Base-by-base conservation (phyloP, 805 yeast species). In the Kuraishia borneana region DNA sequence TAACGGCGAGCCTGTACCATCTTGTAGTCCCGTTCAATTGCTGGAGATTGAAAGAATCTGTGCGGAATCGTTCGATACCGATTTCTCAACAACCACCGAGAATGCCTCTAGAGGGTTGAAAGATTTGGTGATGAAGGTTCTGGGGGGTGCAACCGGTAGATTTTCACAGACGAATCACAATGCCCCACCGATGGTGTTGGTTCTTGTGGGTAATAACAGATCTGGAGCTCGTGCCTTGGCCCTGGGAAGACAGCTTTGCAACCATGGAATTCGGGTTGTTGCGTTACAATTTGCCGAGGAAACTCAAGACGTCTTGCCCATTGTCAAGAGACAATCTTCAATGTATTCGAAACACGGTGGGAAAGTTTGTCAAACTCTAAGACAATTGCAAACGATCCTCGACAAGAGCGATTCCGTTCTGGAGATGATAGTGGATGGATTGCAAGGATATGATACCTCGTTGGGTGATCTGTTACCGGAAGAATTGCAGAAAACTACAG, bases 391-490 rank as follows among this genome's bases (percentile, higher is more conserved):
- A 36, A 53, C 32, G 18, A 53, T 55, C 25, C 52, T 62, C 43
- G 60, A 51, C 9, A 67, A 68, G 37, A 56, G 76, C 26, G 82
- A 78, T 30, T 69, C 83, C 2, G 92, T 94, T 0, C 73, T 83
- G 12, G 95, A 85, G 49, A 61, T 87, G 39, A 69, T 85, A 7
- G 48, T 87, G 14, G 96, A 87, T 53, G 92, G 87, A 1, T 61
- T 87, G 44, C 95, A 83, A 50, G 96, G 95, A 1, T 79, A 73
- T 42, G 92, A 83, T 44, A 70, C 74, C 18, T 80, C 71, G 36
- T 54, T 83, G 34, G 67, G 68, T 21, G 92, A 82, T 50, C 53
- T 78, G 26, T 61, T 57, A 33, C 65, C 57, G 12, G 53, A 53
- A 31, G 77, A 71, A 34, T 42, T 64, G 16, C 45, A 54, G 18